Evolutionary conservation across 2,329 filamentous ascomycete species (phyloP).

Genomic region (Trichoderma endophyticum): DNA sequence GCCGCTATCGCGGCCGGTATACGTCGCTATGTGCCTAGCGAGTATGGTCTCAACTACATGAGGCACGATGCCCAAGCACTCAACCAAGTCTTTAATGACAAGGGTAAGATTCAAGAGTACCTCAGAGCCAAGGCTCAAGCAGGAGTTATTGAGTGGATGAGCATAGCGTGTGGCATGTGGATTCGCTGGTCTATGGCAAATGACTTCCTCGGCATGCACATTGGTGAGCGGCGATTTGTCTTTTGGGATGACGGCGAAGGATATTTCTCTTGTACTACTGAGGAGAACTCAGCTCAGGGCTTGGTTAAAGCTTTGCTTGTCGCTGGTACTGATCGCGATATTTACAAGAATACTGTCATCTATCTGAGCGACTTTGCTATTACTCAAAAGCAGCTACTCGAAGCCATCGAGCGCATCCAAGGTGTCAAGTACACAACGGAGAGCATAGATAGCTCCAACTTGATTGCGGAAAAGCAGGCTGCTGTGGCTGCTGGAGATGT

Average conservation of each 20-base stretch:
- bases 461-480: not conserved
- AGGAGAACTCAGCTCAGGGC: constrained; percentile 32
- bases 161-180: constrained; percentile 22
- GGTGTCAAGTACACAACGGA: not conserved
- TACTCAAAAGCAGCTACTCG: not conserved
- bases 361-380: not conserved
- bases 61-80: not conserved
- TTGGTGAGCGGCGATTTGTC: constrained; percentile 12
- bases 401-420: not conserved
- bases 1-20: not conserved
- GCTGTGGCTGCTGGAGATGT: constrained; percentile 24
- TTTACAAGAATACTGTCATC: not conserved
- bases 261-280: constrained; percentile 33
- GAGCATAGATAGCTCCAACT: not conserved
- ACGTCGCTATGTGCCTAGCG: not conserved
- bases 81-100: not conserved
- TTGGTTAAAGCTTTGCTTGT: not conserved
- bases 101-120: constrained; percentile 21
- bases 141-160: constrained; percentile 20
- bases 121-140: constrained; percentile 22
- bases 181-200: constrained; percentile 20
- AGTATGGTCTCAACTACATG: not conserved
- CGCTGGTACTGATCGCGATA: not conserved
- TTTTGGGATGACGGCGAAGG: constrained; percentile 30
- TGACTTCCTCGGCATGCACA: constrained; percentile 22